Evolutionary conservation across 371 early-diverging fungal species (phyloP), one percentile per base, ranked within the genome.

Genomic region (Nematocida sp.): DNA sequence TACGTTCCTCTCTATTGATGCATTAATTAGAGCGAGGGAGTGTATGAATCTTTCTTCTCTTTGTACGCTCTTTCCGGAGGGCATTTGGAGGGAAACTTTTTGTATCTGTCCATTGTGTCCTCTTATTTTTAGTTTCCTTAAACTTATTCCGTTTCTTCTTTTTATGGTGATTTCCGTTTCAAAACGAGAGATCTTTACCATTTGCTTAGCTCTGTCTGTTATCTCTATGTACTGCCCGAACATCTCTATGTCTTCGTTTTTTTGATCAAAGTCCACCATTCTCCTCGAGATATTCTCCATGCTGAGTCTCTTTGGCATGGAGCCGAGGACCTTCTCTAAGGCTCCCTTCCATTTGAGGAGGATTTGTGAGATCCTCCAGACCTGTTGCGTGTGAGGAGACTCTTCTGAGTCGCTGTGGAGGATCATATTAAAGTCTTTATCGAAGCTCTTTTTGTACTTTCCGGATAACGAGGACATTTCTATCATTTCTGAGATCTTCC

Each of bases 161-260:
- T 64, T 48, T 32, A 68, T 69, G 0, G 30, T 13, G 20, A 57
- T 50, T 16, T 63, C 51, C 0, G 78, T 40, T 50, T 76, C 78
- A 64, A 80, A 65, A 28, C 64, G 40, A 32, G 67, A 69, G 32
- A 80, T 75, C 40, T 53, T 65, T 16, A 66, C 65, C 61, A 80
- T 51, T 50, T 67, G 63, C 39, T 51, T 54, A 33, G 78, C 78
- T 40, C 66, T 65, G 42, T 78, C 68, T 42, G 64, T 47, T 67
- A 80, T 78, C 13, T 80, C 78, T n/a, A 59, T 56, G 48, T 78
- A 80, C 61, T 60, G 64, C 11, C 77, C 78, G 67, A 80, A 78
- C 36, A 80, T 28, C 42, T 64, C 40, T 26, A 77, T 65, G 38
- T 80, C 61, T 13, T 80, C 56, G 32, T 54, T 59, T 2, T 56